Conservation (phyloP, 2,329 filamentous ascomycete species). For the Daldinia eschscholtzii region DNA sequence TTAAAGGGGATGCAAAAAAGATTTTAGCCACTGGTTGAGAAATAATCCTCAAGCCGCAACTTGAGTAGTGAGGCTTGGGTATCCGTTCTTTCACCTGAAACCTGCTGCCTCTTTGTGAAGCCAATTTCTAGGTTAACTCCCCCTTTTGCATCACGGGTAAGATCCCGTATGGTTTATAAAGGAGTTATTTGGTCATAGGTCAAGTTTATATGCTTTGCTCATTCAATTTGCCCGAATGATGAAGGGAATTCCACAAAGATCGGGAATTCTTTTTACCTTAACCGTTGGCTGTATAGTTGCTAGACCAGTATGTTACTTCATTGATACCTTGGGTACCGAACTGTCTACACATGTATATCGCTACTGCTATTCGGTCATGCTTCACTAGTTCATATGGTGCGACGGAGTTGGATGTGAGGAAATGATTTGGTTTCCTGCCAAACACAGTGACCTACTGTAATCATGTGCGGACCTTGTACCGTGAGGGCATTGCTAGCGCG, state of each 20-base stretch:
- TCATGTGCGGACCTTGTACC: conserved; percentile 33
- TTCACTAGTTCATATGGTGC: conserved; percentile 25
- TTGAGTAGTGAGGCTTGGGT: conserved; percentile 36
- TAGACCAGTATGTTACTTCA: background rate
- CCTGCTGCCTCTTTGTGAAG: conserved; percentile 7
- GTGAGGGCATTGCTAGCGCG: conserved; percentile 16
- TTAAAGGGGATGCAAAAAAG: conserved; percentile 1
- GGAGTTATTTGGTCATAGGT: conserved; percentile 2
- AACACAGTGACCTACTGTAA: conserved; percentile 27
- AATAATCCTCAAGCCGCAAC: conserved; percentile 31
- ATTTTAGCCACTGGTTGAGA: conserved; percentile 32
- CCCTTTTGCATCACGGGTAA: conserved; percentile 14
- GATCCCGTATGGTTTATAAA: background rate
- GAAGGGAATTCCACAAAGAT: background rate
- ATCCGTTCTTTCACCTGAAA: conserved; percentile 40
- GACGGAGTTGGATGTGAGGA: conserved; percentile 21
- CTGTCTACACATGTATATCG: background rate
- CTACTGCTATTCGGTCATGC: background rate
- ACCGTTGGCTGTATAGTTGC: background rate
- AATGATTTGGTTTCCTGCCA: conserved; percentile 20
- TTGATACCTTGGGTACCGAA: background rate
- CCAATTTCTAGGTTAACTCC: conserved; percentile 4
- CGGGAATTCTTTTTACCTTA: background rate
- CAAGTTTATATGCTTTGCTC: background rate
- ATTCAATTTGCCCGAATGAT: background rate